Evolutionary conservation across 1,284 basidiomycete species (phyloP).

Genomic region (Puccinia coronata): DNA sequence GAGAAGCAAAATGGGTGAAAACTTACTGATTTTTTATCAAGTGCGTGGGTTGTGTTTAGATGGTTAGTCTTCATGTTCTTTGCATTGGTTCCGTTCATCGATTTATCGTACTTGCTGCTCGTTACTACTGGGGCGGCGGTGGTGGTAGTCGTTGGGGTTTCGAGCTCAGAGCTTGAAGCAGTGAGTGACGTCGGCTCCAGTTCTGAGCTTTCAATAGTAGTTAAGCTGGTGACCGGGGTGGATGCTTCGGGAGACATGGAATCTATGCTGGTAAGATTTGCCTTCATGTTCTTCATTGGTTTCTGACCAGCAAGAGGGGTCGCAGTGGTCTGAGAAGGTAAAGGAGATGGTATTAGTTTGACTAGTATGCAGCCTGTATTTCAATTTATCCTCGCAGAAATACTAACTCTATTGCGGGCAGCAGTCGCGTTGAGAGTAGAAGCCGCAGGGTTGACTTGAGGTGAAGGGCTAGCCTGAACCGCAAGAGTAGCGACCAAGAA

Average conservation of each 20-base stretch:
- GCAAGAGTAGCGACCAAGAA: neutral
- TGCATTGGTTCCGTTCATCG: neutral
- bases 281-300: neutral
- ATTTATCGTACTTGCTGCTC: too few relatives aligned
- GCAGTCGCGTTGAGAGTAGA: neutral
- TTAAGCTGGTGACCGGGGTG: neutral
- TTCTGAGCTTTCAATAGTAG: neutral
- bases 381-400: too few relatives aligned
- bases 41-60: neutral
- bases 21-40: neutral
- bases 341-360: neutral
- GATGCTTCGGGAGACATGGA: neutral
- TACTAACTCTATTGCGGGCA: neutral
- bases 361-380: neutral
- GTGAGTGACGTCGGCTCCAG: too few relatives aligned
- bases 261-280: neutral
- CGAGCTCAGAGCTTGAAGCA: neutral
- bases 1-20: neutral
- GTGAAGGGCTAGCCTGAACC: neutral
- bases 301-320: neutral
- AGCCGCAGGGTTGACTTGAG: neutral
- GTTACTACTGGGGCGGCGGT: neutral
- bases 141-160: neutral
- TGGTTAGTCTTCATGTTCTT: neutral
- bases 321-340: neutral